These are phyloP conservation scores for Magnolia officinalis DNA, from an alignment of 164 flowering plant species.

Conservation along the genomic window DNA sequence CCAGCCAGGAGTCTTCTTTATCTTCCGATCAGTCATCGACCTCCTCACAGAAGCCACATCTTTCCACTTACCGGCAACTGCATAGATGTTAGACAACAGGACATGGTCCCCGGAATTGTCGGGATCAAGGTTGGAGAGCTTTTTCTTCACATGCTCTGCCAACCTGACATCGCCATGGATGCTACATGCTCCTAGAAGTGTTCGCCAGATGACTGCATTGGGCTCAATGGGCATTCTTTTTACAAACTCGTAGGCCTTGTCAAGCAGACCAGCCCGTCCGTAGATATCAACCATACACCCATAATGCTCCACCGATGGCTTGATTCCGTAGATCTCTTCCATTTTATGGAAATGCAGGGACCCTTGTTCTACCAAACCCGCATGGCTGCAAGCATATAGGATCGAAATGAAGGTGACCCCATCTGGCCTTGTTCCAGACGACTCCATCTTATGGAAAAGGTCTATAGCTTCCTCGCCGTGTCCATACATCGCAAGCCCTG, in stretches of 20 bases:
- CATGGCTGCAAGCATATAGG: slow-evolving; percentile 75
- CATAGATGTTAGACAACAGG: slow-evolving; percentile 59
- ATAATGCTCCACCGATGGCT: slow-evolving; percentile 61
- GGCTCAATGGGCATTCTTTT: slow-evolving; percentile 50
- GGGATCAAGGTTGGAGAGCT: slow-evolving; percentile 54
- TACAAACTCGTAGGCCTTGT: slow-evolving; percentile 47
- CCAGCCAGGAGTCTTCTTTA: slow-evolving; percentile 67
- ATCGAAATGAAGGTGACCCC: slow-evolving; percentile 50
- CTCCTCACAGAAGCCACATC: slow-evolving; percentile 52
- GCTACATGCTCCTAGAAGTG: slow-evolving; percentile 78
- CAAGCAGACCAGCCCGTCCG: slow-evolving; percentile 57
- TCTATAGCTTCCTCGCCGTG: slow-evolving; percentile 49
- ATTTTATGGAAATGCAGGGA: slow-evolving; percentile 39
- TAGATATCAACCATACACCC: slow-evolving; percentile 79
- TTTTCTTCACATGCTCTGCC: slow-evolving; percentile 46
- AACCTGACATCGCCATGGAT: slow-evolving; percentile 49
- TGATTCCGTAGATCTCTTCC: slow-evolving; percentile 36
- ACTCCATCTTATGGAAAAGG: slow-evolving; percentile 50
- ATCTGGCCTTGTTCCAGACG: slow-evolving; percentile 47
- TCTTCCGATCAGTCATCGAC: slow-evolving; percentile 41
- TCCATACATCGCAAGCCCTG: slow-evolving; percentile 68
- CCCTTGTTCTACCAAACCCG: slow-evolving; percentile 54
- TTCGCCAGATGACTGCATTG: slow-evolving; percentile 58
- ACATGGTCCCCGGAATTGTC: slow-evolving; percentile 53
- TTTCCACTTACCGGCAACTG: slow-evolving; percentile 59